Base-by-base conservation (phyloP, 2,329 filamentous ascomycete species). In the Parastagonospora nodorum region DNA sequence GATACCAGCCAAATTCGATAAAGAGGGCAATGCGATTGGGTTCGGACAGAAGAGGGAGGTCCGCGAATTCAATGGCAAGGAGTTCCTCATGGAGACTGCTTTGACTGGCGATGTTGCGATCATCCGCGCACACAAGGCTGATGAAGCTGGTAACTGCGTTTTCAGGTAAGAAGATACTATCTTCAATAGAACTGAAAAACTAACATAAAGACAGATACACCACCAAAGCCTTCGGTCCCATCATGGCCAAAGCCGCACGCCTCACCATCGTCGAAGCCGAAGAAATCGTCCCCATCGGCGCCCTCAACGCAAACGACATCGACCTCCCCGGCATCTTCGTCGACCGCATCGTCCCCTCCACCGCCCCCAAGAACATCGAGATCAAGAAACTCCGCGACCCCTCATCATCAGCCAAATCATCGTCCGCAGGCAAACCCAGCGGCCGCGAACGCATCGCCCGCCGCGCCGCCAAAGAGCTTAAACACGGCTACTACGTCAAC, bases 211-310 rank as follows among this genome's bases (percentile, higher is more conserved):
- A 10, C 15, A 73, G 70, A 58, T 73, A 73, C 50, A 71, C 70
- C 4, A 72, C 70, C 24, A 73, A 72, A 60, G 68, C 68, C 4
- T 73, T 72, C 36, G 70, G 69, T 2, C 68, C 68, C 31, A 71
- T 72, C 36, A 96, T 96, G 92, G 92, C 89, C 59, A 87, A 91
- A 68, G 94, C 95, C 70, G 92, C 92, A 48, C 91, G 90, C 75
- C 83, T 90, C 74, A 96, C 91, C 60, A 95, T 96, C 62, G 92
- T 96, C 56, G 92, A 96, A 79, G 92, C 92, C n/a, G 92, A 96
- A 76, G 82, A 96, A 69, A 95, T 96, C 55, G 92, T 96, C 49
- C 90, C 95, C 75, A 87, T 89, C 1, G 92, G 92, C 51, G 89
- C 91, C 72, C 92, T 96, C 64, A 78, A 90, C 5, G 88, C 92